Evolutionary conservation across 2,329 filamentous ascomycete genomes (phyloP).

Genomic region (Pseudocercospora cruenta): DNA sequence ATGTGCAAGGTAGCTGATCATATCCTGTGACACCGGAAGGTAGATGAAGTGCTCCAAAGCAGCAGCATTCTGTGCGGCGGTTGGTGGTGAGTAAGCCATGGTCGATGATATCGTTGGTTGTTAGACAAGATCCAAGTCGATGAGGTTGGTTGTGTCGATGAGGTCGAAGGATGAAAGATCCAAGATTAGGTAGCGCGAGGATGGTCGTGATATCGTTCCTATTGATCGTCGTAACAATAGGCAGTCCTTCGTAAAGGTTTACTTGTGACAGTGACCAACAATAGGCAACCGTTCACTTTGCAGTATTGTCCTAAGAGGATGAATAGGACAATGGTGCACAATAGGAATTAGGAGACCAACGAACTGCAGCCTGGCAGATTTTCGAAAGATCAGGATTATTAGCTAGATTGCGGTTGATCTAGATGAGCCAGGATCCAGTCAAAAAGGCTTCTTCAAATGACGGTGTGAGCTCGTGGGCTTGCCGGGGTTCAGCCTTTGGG

Average conservation of each 20-base stretch:
- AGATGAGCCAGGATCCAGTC: constrained; percentile 30
- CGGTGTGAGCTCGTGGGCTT: constrained; percentile 32
- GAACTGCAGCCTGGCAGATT: constrained; percentile 37
- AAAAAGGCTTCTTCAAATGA: constrained; percentile 31
- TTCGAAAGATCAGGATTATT: constrained; percentile 32
- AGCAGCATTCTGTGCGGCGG: constrained; percentile 63
- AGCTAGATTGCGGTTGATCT: constrained; percentile 29
- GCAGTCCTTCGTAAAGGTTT: constrained; percentile 15
- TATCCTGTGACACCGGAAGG: constrained; percentile 71
- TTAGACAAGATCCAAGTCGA: constrained; percentile 22
- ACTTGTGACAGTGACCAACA: constrained; percentile 7
- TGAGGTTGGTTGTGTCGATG: constrained; percentile 19
- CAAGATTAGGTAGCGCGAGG: constrained; percentile 15
- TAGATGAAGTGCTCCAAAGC: constrained; percentile 82
- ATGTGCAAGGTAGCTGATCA: constrained; percentile 76
- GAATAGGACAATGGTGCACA: constrained; percentile 26
- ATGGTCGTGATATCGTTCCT: constrained; percentile 26
- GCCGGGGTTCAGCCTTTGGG: constrained; percentile 30
- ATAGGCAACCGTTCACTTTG: constrained; percentile 13
- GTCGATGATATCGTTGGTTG: constrained; percentile 23
- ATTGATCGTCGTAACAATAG: constrained; percentile 38
- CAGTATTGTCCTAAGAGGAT: constrained; percentile 13
- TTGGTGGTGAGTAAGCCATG: constrained; percentile 52
- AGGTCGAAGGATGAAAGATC: constrained; percentile 17
- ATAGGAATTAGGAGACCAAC: constrained; percentile 36